Evolutionary conservation across 352 stramenopile genomes (phyloP).

Genomic region (Blastocystis sp.): DNA sequence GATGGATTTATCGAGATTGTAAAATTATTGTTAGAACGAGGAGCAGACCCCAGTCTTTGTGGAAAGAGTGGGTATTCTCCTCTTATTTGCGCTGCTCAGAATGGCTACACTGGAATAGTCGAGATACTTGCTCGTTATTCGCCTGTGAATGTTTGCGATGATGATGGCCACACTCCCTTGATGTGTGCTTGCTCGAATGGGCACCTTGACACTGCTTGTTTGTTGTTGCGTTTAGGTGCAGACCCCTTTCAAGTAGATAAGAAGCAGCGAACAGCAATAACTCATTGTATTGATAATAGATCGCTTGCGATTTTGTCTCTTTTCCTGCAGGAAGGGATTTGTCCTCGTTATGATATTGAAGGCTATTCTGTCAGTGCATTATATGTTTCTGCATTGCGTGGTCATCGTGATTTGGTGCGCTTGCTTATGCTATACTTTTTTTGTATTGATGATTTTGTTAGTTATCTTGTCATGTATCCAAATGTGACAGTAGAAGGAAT

Average conservation of each 20-base stretch:
- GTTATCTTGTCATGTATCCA: background rate
- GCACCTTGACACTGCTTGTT: background rate
- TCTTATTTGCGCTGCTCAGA: slow-evolving; percentile 13
- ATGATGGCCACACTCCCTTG: background rate
- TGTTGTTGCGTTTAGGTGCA: background rate
- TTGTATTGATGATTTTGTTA: background rate
- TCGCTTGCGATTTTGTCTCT: background rate
- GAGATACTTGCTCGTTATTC: background rate
- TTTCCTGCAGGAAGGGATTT: background rate
- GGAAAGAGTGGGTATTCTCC: background rate
- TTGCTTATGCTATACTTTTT: background rate
- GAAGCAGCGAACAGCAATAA: background rate
- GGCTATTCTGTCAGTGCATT: background rate
- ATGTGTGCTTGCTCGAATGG: slow-evolving; percentile 12
- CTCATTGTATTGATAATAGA: background rate
- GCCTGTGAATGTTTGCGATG: background rate
- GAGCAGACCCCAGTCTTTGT: slow-evolving; percentile 28
- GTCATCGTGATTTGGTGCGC: background rate
- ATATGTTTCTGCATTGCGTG: background rate
- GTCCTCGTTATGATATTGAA: background rate
- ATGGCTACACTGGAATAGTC: background rate
- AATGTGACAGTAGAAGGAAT: background rate
- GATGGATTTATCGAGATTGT: background rate
- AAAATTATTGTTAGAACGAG: background rate
- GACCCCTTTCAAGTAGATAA: background rate